Evolutionary conservation across 108 stramenopile species (phyloP), one percentile per base, ranked within the genome.

Genomic region (Nannochloropsis salina): DNA sequence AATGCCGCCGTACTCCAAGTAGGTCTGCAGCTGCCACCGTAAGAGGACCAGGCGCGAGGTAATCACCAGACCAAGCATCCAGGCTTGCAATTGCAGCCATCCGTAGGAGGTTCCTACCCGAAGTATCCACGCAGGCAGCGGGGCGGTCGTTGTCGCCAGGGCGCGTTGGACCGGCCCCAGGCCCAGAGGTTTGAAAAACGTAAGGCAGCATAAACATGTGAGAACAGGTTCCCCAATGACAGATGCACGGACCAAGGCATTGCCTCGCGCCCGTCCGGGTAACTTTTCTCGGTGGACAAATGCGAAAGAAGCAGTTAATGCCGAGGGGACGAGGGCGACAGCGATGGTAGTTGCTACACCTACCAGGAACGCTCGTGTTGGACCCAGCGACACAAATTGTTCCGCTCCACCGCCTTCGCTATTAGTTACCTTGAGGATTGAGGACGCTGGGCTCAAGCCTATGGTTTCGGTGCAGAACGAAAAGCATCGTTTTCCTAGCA

Each of bases 321-420:
- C 61, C 15, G 61, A 74, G n/a, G 61, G 61, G 61, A 74, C 61
- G 61, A n/a, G 61, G 20, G 61, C 61, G 61, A 74, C n/a, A n/a
- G 61, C 61, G n/a, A 74, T 74, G 61, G n/a, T n/a, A 6, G 61
- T n/a, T 74, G 61, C 61, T 8, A 74, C 61, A 15, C 15, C 61
- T n/a, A 74, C 61, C 20, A 74, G 61, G 20, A 74, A n/a, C 61
- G n/a, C 20, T n/a, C 61, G 61, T n/a, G 61, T 74, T n/a, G n/a
- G 3, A 4, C 61, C 61, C 8, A 6, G 2, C 20, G 61, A n/a
- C 20, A n/a, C 20, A 74, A 15, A 74, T 74, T 74, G 61, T n/a
- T 74, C n/a, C 20, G 15, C 61, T n/a, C 2, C 61, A n/a, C n/a
- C 61, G 15, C 61, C 61, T 31, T 31, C 31, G 31, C 31, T 31